Base-by-base conservation (phyloP, 2,329 filamentous ascomycete species). In the Clarireedia sp. region DNA sequence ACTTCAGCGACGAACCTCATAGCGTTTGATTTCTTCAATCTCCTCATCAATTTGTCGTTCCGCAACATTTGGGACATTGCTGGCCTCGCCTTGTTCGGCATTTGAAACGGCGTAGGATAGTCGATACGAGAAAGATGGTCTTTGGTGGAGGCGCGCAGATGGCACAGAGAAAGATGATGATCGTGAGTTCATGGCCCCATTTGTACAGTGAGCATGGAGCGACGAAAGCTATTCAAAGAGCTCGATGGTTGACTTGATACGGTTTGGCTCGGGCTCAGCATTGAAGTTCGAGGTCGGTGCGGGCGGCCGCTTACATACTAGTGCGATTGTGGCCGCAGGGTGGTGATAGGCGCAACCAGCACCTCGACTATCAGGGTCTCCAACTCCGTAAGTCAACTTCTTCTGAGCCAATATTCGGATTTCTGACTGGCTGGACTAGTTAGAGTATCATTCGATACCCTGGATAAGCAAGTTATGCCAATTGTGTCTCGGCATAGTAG, bases 11-110 rank as follows among this genome's bases (percentile, higher is more conserved):
- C 72, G 60, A 70, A 85, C 82, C 75, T 96, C 94, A 74, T 99
- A 99, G 74, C 92, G 82, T 74, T 96, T 96, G 70, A 99, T 97
- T 75, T 96, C 87, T 24, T 88, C 91, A 68, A 99, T 96, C 74
- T 99, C 94, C 68, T 97, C 91, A 59, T 90, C 87, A 62, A 95
- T 89, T 60, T 86, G 82, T 59, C 85, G 81, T 66, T 88, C 82
- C 54, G 78, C 82, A 26, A 76, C 71, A 36, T 70, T 76, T 10
- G 75, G 73, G 48, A 75, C 74, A 58, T 73, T 73, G 17, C 73
- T 73, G 57, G 76, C 73, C 57, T 85, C 79, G 59, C 82, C 84
- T 60, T 77, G 78, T 69, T 90, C 86, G 21, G 76, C 78, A 59
- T 73, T 80, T 54, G 84, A 86, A 55, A 88, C 76, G 37, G 82